Conservation (phyloP, 2,329 filamentous ascomycete genomes). For the Herpomyces periplanetae region DNA sequence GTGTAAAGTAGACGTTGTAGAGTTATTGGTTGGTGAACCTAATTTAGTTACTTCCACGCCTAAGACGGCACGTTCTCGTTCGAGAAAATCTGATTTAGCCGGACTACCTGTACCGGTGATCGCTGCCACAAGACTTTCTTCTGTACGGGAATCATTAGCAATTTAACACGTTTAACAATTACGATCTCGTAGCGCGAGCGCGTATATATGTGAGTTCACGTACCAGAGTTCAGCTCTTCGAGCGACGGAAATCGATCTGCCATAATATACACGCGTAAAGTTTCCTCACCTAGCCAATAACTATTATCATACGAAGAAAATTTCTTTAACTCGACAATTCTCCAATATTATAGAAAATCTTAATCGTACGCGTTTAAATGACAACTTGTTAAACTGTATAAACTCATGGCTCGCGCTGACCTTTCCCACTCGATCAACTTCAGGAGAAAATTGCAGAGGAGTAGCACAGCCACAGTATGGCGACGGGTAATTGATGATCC, state of each 20-base stretch:
- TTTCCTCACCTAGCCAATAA: no score
- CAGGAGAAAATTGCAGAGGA: no score
- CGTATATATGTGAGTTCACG: slow-evolving; percentile 4
- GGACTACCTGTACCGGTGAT: slow-evolving; percentile 22
- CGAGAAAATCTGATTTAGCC: slow-evolving; percentile 25
- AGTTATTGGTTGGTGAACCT: slow-evolving; percentile 24
- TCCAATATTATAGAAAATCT: no score
- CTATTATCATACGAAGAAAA: no score
- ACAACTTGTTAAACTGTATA: no score
- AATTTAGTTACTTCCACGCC: slow-evolving; percentile 85
- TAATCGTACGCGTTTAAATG: no score
- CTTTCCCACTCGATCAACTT: no score
- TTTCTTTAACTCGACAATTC: no score
- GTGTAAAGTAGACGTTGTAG: slow-evolving; percentile 16
- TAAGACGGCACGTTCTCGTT: slow-evolving; percentile 53
- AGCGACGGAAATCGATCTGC: slow-evolving; percentile 39
- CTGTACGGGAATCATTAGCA: slow-evolving; percentile 4
- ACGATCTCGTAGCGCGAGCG: not conserved
- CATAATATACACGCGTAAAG: no score
- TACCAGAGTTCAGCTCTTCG: slow-evolving; percentile 28
- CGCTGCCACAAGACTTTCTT: slow-evolving; percentile 10
- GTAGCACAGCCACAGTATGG: no score
- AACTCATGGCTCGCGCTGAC: no score
- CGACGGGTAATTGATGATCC: no score
- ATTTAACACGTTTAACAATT: slow-evolving; percentile 1